Percentiles rank a stretch among this genome's conserved stretches.
Evolutionary conservation across 1,284 basidiomycete species (phyloP).

Genomic region (Rhodofomes roseus): DNA sequence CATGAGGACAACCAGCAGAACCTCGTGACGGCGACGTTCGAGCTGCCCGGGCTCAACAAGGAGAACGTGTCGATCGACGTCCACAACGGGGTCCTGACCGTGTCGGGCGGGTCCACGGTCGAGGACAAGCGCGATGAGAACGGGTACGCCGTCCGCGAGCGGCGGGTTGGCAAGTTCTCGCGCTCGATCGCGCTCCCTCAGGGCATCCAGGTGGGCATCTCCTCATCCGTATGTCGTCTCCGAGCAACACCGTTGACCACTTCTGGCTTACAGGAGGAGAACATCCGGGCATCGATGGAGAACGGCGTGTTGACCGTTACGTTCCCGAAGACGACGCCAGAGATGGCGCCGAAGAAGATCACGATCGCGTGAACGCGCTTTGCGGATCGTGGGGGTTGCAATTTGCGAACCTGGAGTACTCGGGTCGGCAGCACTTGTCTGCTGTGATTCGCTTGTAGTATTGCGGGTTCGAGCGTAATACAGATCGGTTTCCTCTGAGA

Average conservation of each 20-base stretch:
- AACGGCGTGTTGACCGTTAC: slow-evolving; percentile 37
- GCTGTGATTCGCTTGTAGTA: background rate
- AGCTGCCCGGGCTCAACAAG: slow-evolving; percentile 44
- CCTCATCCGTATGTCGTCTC: no score
- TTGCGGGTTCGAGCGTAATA: background rate
- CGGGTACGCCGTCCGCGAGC: slow-evolving; percentile 44
- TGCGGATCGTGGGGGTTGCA: background rate
- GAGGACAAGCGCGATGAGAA: slow-evolving; percentile 32
- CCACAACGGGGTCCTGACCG: slow-evolving; percentile 36
- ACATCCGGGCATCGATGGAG: slow-evolving; percentile 40
- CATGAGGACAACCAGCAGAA: slow-evolving; percentile 40
- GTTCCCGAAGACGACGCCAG: slow-evolving; percentile 35
- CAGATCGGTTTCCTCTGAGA: background rate
- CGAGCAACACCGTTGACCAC: background rate
- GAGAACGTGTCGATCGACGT: slow-evolving; percentile 42
- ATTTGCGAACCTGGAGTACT: background rate
- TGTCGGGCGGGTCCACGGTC: slow-evolving; percentile 38
- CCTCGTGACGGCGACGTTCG: slow-evolving; percentile 44
- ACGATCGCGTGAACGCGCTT: slow-evolving; percentile 21
- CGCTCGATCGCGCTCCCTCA: slow-evolving; percentile 38
- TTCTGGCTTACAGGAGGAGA: slow-evolving; percentile 12
- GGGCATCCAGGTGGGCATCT: slow-evolving; percentile 37
- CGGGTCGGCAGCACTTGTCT: background rate
- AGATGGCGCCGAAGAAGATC: slow-evolving; percentile 30
- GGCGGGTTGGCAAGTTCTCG: slow-evolving; percentile 40